These are phyloP conservation scores for Dryas integrifolia DNA, from an alignment of 331 rosid genomes.

Conservation along the genomic window DNA sequence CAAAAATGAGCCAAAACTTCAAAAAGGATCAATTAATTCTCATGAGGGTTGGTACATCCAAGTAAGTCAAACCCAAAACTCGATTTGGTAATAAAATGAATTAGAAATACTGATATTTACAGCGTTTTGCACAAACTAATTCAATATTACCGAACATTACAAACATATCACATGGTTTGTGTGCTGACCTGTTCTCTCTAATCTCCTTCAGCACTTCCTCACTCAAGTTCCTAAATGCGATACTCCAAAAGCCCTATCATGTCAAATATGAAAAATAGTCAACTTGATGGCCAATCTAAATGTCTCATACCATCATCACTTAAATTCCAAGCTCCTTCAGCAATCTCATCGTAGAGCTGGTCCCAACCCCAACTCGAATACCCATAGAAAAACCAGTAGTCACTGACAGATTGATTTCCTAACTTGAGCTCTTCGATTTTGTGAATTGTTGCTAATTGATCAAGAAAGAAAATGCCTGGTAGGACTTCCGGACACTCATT, in stretches of 20 bases:
- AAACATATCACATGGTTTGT: constrained; percentile 9
- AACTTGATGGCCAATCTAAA: constrained; percentile 63
- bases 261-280: not conserved
- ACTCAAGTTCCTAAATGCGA: not conserved
- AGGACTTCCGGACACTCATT: constrained; percentile 53
- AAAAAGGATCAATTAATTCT: not conserved
- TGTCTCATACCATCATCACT: constrained; percentile 45
- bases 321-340: constrained; percentile 65
- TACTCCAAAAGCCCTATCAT: constrained; percentile 1
- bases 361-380: constrained; percentile 88
- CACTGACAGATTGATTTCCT: constrained; percentile 41
- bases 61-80: not conserved
- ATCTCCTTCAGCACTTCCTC: constrained; percentile 13
- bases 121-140: not conserved
- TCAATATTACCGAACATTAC: not conserved
- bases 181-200: constrained; percentile 17
- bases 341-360: constrained; percentile 71
- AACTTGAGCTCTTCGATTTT: constrained; percentile 50
- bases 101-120: not conserved
- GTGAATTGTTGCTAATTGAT: constrained; percentile 44
- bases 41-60: constrained; percentile 3
- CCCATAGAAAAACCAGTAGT: constrained; percentile 86
- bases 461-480: constrained; percentile 67
- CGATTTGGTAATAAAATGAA: not conserved
- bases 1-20: not conserved